Percentiles rank a stretch among this genome's conserved stretches.
Evolutionary conservation across 2,329 filamentous ascomycete species (phyloP).

Genomic region (Trichoderma endophyticum): DNA sequence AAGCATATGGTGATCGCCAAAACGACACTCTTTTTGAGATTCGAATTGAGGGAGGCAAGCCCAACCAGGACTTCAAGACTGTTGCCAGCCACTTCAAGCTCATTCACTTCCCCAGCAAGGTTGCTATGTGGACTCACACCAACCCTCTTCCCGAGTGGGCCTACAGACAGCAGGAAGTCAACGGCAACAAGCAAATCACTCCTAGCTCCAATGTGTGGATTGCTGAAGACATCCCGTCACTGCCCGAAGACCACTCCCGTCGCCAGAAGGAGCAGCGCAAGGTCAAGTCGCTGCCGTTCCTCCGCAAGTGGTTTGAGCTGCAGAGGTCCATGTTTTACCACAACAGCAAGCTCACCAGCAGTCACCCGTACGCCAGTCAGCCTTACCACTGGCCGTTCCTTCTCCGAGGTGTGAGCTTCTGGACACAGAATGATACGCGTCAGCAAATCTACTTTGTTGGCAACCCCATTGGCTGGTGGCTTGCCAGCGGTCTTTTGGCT

Average conservation of each 20-base stretch:
- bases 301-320: slow-evolving; percentile 92
- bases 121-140: slow-evolving; percentile 98
- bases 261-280: slow-evolving; percentile 72
- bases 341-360: slow-evolving; percentile 96
- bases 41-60: slow-evolving; percentile 81
- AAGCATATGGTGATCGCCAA: slow-evolving; percentile 68
- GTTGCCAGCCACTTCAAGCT: slow-evolving; percentile 94
- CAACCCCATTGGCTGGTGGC: slow-evolving; percentile 97
- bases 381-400: slow-evolving; percentile 98
- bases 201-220: slow-evolving; percentile 93
- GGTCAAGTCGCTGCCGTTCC: slow-evolving; percentile 81
- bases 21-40: slow-evolving; percentile 95
- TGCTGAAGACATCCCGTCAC: slow-evolving; percentile 83
- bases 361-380: slow-evolving; percentile 91
- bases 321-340: slow-evolving; percentile 99
- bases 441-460: slow-evolving; percentile 99
- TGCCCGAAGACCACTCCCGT: slow-evolving; percentile 68
- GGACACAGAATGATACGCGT: slow-evolving; percentile 92
- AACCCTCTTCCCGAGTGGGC: slow-evolving; percentile 96
- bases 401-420: slow-evolving; percentile 96
- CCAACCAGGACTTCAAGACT: slow-evolving; percentile 79
- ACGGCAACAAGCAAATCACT: slow-evolving; percentile 93
- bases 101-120: slow-evolving; percentile 88
- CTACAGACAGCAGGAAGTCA: slow-evolving; percentile 97
- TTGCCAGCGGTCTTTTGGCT: slow-evolving; percentile 85